Evolutionary conservation across 306 rosid genomes (phyloP).

Genomic region (Trifolium pratense): DNA sequence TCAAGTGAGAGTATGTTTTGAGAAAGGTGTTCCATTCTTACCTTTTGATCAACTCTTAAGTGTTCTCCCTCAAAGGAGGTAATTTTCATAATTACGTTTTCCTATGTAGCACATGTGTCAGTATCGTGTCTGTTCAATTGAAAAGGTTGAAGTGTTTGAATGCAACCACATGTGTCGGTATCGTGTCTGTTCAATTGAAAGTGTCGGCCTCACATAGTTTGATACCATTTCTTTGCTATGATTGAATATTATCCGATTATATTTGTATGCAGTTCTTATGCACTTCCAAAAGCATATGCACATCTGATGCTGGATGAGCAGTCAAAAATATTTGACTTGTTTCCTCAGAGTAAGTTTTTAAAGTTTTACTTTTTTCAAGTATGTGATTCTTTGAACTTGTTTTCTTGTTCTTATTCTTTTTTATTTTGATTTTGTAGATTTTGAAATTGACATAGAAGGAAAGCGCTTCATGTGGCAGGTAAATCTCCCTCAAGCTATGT

Average conservation of each 20-base stretch:
- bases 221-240: background rate
- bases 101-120: too few relatives aligned
- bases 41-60: constrained; percentile 65
- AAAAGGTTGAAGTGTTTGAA: too few relatives aligned
- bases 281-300: constrained; percentile 49
- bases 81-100: background rate
- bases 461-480: constrained; percentile 66
- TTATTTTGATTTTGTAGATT: constrained; percentile 41
- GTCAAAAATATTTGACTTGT: constrained; percentile 52
- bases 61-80: constrained; percentile 62
- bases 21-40: constrained; percentile 55
- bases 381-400: background rate
- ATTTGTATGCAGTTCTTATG: constrained; percentile 49
- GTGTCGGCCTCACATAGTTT: too few relatives aligned
- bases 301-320: constrained; percentile 49
- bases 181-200: too few relatives aligned
- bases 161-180: too few relatives aligned
- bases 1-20: constrained; percentile 46
- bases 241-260: background rate
- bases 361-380: background rate
- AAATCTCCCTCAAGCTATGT: background rate
- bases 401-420: background rate
- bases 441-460: constrained; percentile 59
- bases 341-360: constrained; percentile 51
- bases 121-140: too few relatives aligned